phyloP scores from a whole-genome alignment of 768 basidiomycete genomes.

The Hygrocybe punicea region DNA sequence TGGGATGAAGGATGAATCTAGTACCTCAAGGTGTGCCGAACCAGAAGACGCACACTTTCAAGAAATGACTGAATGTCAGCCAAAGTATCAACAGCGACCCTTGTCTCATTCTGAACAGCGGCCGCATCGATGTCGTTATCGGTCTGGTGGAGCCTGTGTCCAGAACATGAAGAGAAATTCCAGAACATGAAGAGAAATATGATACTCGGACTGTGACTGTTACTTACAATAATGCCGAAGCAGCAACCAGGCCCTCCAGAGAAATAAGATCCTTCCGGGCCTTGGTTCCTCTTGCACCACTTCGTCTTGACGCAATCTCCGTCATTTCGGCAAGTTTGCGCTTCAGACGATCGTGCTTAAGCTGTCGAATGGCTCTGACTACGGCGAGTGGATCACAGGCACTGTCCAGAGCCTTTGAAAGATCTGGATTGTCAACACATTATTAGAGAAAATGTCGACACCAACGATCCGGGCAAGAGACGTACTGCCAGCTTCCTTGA shows the following conservation, averaged over 20 bases:
- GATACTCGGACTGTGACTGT: conserved; percentile 20
- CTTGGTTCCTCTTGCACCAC: conserved; percentile 54
- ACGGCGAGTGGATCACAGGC: conserved; percentile 25
- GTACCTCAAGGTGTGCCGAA: background rate
- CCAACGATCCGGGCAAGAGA: conserved; percentile 11
- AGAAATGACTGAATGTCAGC: conserved; percentile 26
- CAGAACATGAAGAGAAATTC: no score
- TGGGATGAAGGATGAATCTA: background rate
- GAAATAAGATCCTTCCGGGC: conserved; percentile 51
- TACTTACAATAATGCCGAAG: conserved; percentile 31
- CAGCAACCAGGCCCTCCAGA: conserved; percentile 41
- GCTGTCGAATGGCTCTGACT: conserved; percentile 24
- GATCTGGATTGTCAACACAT: background rate
- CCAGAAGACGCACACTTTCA: conserved; percentile 17
- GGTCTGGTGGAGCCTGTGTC: conserved; percentile 21
- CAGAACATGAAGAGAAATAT: background rate
- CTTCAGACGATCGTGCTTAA: conserved; percentile 26
- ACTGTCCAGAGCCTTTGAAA: conserved; percentile 25
- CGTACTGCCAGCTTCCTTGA: conserved; percentile 29
- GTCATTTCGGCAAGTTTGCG: conserved; percentile 33
- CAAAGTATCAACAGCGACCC: conserved; percentile 25
- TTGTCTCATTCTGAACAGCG: conserved; percentile 20
- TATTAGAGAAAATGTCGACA: background rate
- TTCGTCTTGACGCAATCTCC: conserved; percentile 50
- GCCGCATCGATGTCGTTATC: conserved; percentile 22